Percentiles rank a stretch among this genome's conserved stretches.
Conservation (phyloP, 768 basidiomycete genomes). For the Sarcomyxa edulis region DNA sequence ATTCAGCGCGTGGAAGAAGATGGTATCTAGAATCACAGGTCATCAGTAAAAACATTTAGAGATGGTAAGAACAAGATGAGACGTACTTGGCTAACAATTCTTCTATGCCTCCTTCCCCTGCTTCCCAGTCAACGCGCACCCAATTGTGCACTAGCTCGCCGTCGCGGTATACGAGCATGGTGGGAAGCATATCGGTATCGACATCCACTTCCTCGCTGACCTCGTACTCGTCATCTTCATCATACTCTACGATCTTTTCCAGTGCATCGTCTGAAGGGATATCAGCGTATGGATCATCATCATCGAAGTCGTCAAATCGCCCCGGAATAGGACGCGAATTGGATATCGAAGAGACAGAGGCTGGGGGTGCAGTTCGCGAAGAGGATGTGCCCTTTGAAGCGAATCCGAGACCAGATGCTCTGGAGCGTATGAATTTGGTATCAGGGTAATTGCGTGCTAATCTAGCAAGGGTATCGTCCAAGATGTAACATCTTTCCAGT, state of each 20-base stretch:
- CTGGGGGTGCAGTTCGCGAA: slow-evolving; percentile 4
- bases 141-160: slow-evolving; percentile 85
- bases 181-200: slow-evolving; percentile 11
- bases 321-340: slow-evolving; percentile 10
- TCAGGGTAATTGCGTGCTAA: slow-evolving; percentile 66
- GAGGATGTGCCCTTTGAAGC: slow-evolving; percentile 18
- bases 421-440: slow-evolving; percentile 78
- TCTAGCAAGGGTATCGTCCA: slow-evolving; percentile 64
- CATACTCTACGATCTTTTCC: slow-evolving; percentile 5
- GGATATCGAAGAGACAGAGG: slow-evolving; percentile 6
- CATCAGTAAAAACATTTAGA: slow-evolving; percentile 2
- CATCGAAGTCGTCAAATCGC: slow-evolving; percentile 30
- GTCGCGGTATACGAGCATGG: slow-evolving; percentile 53
- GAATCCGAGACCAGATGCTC: slow-evolving; percentile 58
- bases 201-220: slow-evolving; percentile 5
- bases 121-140: slow-evolving; percentile 88
- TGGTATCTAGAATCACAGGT: slow-evolving; percentile 19
- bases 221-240: slow-evolving; percentile 8
- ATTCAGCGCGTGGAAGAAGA: slow-evolving; percentile 21
- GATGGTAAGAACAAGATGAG: background rate
- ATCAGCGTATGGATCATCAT: slow-evolving; percentile 29
- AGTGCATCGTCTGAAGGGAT: slow-evolving; percentile 14
- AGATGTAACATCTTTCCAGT: slow-evolving; percentile 63
- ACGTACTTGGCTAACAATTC: slow-evolving; percentile 61
- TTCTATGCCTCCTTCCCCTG: slow-evolving; percentile 59